A percentile compares a stretch with the other conserved stretches of the same genome.
These are phyloP conservation scores for Candida tibetensis DNA, from an alignment of 805 yeast genomes.

Conservation along the genomic window DNA sequence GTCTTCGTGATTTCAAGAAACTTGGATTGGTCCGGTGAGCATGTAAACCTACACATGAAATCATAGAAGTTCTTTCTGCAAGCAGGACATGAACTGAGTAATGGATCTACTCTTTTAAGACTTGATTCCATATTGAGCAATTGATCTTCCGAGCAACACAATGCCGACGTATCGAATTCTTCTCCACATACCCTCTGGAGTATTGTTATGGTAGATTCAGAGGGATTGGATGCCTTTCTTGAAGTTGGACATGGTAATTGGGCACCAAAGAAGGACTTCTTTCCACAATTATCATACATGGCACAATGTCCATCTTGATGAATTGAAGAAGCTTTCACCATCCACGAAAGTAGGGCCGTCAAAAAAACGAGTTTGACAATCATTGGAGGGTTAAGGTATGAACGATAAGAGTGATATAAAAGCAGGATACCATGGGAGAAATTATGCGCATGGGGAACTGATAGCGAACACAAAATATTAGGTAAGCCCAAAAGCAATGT, in stretches of 20 bases:
- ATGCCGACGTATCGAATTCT: constrained; percentile 50
- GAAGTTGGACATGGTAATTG: constrained; percentile 75
- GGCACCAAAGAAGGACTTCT: constrained; percentile 71
- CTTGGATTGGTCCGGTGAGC: constrained; percentile 77
- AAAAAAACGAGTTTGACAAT: background rate
- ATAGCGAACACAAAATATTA: no score
- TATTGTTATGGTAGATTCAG: constrained; percentile 40
- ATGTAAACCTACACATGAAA: constrained; percentile 83
- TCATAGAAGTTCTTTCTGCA: constrained; percentile 82
- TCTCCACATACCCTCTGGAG: constrained; percentile 67
- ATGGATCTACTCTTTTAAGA: constrained; percentile 38
- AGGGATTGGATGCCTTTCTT: constrained; percentile 47
- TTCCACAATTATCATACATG: constrained; percentile 70
- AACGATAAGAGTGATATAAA: background rate
- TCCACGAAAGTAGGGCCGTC: background rate
- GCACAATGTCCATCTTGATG: constrained; percentile 51
- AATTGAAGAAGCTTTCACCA: background rate
- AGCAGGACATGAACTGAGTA: constrained; percentile 71
- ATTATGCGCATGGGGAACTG: no score
- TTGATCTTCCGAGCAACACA: constrained; percentile 75
- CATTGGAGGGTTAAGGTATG: background rate
- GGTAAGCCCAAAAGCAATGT: no score
- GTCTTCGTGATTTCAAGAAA: constrained; percentile 68
- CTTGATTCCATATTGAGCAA: constrained; percentile 47
- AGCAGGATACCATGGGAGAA: no score